Conservation (phyloP, 805 yeast species). For the Suhomyces vadensis region DNA sequence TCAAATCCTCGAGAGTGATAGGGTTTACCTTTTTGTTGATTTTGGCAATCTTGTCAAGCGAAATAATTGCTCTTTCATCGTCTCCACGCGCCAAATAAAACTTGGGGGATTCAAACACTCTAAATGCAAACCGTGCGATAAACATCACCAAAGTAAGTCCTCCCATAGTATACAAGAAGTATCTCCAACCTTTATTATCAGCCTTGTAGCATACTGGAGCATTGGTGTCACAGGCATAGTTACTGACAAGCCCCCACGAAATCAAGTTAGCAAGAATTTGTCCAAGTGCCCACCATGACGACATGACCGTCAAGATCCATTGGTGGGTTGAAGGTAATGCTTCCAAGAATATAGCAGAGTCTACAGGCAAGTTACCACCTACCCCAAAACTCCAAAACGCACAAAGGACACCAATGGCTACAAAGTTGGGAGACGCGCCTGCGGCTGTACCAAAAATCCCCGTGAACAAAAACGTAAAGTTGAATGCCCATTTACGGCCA, state of each 20-base stretch:
- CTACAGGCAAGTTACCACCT: slow-evolving; percentile 28
- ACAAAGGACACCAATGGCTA: slow-evolving; percentile 21
- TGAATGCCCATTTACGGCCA: slow-evolving; percentile 30
- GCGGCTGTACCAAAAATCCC: slow-evolving; percentile 24
- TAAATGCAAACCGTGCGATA: slow-evolving; percentile 33
- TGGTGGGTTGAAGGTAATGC: slow-evolving; percentile 24
- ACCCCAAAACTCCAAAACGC: slow-evolving; percentile 31
- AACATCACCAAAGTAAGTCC: slow-evolving; percentile 47
- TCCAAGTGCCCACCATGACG: slow-evolving; percentile 58
- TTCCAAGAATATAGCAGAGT: slow-evolving; percentile 27
- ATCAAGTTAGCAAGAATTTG: slow-evolving; percentile 53
- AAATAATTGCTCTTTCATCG: slow-evolving; percentile 49
- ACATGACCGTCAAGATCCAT: slow-evolving; percentile 26
- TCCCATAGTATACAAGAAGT: slow-evolving; percentile 48
- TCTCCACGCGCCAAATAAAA: slow-evolving; percentile 53
- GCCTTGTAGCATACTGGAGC: slow-evolving; percentile 40
- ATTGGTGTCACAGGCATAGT: slow-evolving; percentile 43
- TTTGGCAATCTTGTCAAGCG: slow-evolving; percentile 45
- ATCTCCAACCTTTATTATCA: slow-evolving; percentile 63
- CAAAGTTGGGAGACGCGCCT: slow-evolving; percentile 24
- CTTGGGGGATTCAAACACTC: slow-evolving; percentile 57
- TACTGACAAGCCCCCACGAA: slow-evolving; percentile 58
- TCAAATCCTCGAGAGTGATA: slow-evolving; percentile 48
- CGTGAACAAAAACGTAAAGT: slow-evolving; percentile 25
- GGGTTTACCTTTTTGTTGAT: slow-evolving; percentile 43